Conservation (phyloP, 352 stramenopile species). For the Thraustochytrium striatum region DNA sequence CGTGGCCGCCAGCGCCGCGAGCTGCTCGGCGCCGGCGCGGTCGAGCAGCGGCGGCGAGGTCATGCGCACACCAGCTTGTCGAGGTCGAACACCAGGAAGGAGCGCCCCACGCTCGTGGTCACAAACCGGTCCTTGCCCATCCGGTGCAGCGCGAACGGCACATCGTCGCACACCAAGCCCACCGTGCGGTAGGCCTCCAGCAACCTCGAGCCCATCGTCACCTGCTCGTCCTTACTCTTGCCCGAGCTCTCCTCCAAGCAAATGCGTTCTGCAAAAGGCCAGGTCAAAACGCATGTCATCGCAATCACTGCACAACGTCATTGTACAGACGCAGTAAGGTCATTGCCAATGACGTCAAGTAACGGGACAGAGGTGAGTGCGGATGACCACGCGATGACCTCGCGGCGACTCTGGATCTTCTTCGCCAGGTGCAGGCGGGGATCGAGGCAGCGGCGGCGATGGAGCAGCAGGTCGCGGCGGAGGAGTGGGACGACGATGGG, state of each 20-base stretch:
- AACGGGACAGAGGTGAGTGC: not conserved
- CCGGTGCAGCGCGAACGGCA: slow-evolving; percentile 76
- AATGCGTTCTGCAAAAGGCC: not conserved
- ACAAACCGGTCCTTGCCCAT: slow-evolving; percentile 80
- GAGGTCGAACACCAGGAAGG: slow-evolving; percentile 82
- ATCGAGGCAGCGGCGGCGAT: not conserved
- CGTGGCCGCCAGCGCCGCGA: slow-evolving; percentile 64
- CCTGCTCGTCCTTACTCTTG: too few species aligned
- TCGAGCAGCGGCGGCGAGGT: slow-evolving; percentile 72
- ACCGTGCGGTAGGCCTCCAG: slow-evolving; percentile 82
- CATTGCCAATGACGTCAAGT: not conserved
- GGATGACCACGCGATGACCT: not conserved
- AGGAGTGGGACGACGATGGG: not conserved
- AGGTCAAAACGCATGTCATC: too few species aligned
- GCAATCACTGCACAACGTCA: too few species aligned
- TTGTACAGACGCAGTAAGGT: not conserved
- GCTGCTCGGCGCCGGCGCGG: slow-evolving; percentile 53
- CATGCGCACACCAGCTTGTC: slow-evolving; percentile 76
- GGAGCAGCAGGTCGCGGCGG: not conserved
- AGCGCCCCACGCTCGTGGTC: slow-evolving; percentile 75
- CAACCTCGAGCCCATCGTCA: slow-evolving; percentile 51
- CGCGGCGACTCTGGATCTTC: not conserved
- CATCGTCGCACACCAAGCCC: slow-evolving; percentile 73
- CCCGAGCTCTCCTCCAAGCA: not conserved
- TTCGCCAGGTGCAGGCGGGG: not conserved